Conservation (phyloP, 2,329 filamentous ascomycete genomes). For the Colletotrichum magnum region DNA sequence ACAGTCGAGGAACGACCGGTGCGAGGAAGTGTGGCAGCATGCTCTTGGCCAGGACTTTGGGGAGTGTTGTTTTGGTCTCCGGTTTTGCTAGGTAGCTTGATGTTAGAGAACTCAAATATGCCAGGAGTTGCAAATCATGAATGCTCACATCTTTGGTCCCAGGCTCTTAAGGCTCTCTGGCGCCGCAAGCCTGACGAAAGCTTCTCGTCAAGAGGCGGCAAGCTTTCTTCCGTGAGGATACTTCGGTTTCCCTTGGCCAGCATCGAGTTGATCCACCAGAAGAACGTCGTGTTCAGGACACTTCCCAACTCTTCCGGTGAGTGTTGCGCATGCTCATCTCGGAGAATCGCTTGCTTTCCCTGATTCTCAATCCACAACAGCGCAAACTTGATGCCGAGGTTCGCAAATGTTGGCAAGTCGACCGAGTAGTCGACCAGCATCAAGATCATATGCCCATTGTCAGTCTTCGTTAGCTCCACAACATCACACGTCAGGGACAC, state of each 20-base stretch:
- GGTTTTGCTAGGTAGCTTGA: conserved; percentile 16
- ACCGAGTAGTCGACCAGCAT: no score
- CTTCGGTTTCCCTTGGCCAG: neutral
- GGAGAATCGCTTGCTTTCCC: conserved; percentile 2
- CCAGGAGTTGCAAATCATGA: neutral
- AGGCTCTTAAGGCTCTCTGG: conserved; percentile 4
- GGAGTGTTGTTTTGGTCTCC: conserved; percentile 8
- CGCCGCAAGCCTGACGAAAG: conserved; percentile 16
- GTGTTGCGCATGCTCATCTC: neutral
- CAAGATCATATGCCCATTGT: no score
- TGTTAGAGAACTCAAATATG: neutral
- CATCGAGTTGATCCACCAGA: conserved; percentile 34
- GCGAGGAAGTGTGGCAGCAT: conserved; percentile 11
- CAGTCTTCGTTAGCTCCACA: neutral
- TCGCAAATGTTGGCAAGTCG: neutral
- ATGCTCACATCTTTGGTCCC: conserved; percentile 27
- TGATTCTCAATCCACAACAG: neutral
- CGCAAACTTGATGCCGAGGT: neutral
- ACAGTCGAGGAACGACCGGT: conserved; percentile 13
- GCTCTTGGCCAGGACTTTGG: conserved; percentile 5
- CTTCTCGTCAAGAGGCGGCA: neutral
- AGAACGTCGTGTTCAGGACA: conserved; percentile 7
- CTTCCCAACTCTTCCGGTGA: conserved; percentile 12
- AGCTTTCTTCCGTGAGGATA: conserved; percentile 4
- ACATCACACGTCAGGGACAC: neutral